Conservation (phyloP, 352 stramenopile genomes). For the Globisporangium cederbergense region DNA sequence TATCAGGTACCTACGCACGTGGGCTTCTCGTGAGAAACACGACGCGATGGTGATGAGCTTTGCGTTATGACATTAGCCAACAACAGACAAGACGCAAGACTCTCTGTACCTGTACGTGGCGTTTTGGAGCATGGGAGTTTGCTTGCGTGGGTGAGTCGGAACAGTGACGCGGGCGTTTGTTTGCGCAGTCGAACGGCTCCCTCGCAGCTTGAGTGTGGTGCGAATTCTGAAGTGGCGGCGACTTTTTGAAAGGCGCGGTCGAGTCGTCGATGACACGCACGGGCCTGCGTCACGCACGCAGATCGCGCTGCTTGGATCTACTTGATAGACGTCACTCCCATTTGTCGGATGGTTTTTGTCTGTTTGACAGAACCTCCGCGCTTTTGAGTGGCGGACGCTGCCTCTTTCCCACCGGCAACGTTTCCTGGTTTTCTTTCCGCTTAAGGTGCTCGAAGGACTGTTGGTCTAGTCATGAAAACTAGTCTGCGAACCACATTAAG, state of each 20-base stretch:
- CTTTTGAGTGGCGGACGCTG: background rate
- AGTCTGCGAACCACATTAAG: background rate
- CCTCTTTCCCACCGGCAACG: too few relatives aligned
- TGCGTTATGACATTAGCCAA: background rate
- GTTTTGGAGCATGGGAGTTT: background rate
- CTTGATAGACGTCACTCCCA: slow-evolving; percentile 3
- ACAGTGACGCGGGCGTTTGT: slow-evolving; percentile 2
- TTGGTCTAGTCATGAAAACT: too few relatives aligned
- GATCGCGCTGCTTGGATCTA: background rate
- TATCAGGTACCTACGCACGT: background rate
- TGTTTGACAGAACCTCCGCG: slow-evolving; percentile 5
- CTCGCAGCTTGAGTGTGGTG: background rate
- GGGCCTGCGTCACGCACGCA: background rate
- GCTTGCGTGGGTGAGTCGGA: background rate
- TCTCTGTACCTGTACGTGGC: background rate
- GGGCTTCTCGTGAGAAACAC: background rate
- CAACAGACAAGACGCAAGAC: slow-evolving; percentile 1
- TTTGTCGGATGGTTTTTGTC: background rate
- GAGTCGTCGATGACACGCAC: background rate
- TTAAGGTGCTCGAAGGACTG: too few relatives aligned
- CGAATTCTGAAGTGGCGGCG: slow-evolving; percentile 6
- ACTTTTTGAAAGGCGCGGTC: background rate
- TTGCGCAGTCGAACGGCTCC: slow-evolving; percentile 5
- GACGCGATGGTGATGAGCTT: slow-evolving; percentile 2
- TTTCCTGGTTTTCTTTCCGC: too few relatives aligned